Evolutionary conservation across 192 early-diverging fungal genomes (phyloP), one percentile per base, ranked within the genome.

Genomic region (Paraglomus occultum): DNA sequence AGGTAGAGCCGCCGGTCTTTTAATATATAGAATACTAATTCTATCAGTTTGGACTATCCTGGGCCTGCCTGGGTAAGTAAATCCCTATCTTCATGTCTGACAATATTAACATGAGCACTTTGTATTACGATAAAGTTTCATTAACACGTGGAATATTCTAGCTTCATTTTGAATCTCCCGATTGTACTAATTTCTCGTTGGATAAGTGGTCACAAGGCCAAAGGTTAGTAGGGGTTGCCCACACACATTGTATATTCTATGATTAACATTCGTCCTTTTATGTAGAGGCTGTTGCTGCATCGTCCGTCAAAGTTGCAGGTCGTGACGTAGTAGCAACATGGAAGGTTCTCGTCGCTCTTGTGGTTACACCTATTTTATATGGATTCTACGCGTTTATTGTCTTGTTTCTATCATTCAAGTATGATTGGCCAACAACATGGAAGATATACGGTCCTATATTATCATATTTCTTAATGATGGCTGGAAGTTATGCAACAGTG

Each of bases 321-420:
- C 85, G 90, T 43, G 97, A 99, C 72, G 97, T 99, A 8, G 80
- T 99, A 17, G 94, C 92, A 0, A 97, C 97, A 6, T 98, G 95
- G 97, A 98, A 98, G 75, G 78, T 94, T 11, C 73, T 95, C 7
- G 88, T 94, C 20, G 87, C 84, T 22, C 74, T 91, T 23, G 92
- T 85, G 1, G 81, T 95, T 31, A 84, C 89, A 47, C 94, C 94
- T 2, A 71, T 83, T 8, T 80, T 92, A 20, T 94, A 94, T 72
- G 84, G 83, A 3, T 69, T 83, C 1, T 94, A 93, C 73, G 83
- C 88, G 5, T 67, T 90, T 39, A 64, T 93, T 20, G 84, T 88
- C 12, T 82, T 92, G 43, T 47, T 79, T 11, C 18, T 74, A 14
- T 64, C 64, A 17, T 58, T 81, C 42, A 67, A 68, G 39, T 59